Evolutionary conservation across 441 rosid genomes (phyloP), one percentile per base, ranked within the genome.

Genomic region (Theobroma grandiflorum): DNA sequence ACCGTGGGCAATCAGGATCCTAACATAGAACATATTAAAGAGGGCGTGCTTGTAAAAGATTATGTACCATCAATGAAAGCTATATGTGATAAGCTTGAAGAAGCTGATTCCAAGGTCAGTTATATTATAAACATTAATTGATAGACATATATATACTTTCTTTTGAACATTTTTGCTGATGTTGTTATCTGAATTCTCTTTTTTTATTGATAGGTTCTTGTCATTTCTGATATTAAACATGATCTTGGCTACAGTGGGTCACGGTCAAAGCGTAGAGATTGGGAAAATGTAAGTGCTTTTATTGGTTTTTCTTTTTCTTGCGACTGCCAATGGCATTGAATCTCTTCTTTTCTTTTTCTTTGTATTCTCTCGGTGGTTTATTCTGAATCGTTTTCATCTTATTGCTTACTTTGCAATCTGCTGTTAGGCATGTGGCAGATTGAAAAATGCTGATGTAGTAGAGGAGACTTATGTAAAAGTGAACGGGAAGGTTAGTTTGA

Each of bases 11-110:
- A 80, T 78, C 89, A 85, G 77, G 82, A 82, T 84, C 43, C 74
- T 11, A 61, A 70, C 2, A 76, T 85, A 50, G 90, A 87, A 70
- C 64, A 77, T 84, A 67, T 74, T 38, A 86, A 80, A 82, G 95
- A 93, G 79, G 92, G 91, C 63, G 89, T 93, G 76, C 89, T 83
- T 22, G 84, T 92, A 50, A 91, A 87, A 83, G 99, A 96, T 88
- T 90, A 82, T 85, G 71, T 90, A 72, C 95, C 97, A 14, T 93
- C 93, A 53, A 91, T 94, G 97, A 84, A 82, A 87, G 95, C 95
- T 40, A 75, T 95, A 50, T 93, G 95, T 85, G 92, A 93, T 86
- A 91, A 86, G 79, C 98, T 96, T 82, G 93, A 92, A 83, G 89
- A 86, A 78, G 92, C 93, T 55, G 88, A 88, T 65, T 92, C 87